Percentiles rank a stretch among this genome's conserved stretches.
phyloP scores from a whole-genome alignment of 768 basidiomycete genomes.

The Leccinellum luteum region DNA sequence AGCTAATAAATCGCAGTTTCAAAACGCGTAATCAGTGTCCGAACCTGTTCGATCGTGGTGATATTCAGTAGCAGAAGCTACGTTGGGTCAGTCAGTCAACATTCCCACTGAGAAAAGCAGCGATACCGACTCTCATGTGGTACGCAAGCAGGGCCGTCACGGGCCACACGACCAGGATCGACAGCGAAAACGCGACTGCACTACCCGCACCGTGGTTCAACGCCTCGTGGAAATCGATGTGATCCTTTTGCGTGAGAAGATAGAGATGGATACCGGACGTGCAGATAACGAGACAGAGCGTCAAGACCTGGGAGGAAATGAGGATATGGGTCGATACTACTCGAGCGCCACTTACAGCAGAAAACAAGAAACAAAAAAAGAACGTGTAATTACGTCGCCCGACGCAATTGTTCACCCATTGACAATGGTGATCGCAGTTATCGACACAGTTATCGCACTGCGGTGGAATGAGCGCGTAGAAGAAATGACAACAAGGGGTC shows the following conservation, averaged over 20 bases:
- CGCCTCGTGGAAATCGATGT: constrained; percentile 48
- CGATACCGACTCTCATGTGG: constrained; percentile 73
- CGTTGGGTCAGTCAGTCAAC: constrained; percentile 2
- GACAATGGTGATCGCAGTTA: constrained; percentile 89
- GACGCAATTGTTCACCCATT: constrained; percentile 94
- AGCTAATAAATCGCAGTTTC: constrained; percentile 6
- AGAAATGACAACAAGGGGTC: neutral
- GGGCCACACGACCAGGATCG: constrained; percentile 77
- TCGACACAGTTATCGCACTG: constrained; percentile 98
- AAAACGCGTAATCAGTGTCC: constrained; percentile 25
- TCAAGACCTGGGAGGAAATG: constrained; percentile 51
- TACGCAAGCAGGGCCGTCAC: constrained; percentile 76
- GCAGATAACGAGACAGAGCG: constrained; percentile 71
- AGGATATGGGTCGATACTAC: neutral
- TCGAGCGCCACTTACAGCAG: constrained; percentile 52
- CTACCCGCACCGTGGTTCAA: constrained; percentile 62
- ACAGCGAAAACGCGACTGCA: constrained; percentile 74
- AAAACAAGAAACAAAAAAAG: constrained; percentile 84
- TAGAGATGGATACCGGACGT: constrained; percentile 83
- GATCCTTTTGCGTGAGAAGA: constrained; percentile 53
- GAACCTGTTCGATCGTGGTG: constrained; percentile 94
- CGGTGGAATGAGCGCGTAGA: neutral
- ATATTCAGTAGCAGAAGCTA: constrained; percentile 82
- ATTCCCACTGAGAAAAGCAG: neutral
- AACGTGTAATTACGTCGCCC: constrained; percentile 92